Conservation (phyloP, 2,329 filamentous ascomycete species). For the Ophiosphaerella herpotricha region DNA sequence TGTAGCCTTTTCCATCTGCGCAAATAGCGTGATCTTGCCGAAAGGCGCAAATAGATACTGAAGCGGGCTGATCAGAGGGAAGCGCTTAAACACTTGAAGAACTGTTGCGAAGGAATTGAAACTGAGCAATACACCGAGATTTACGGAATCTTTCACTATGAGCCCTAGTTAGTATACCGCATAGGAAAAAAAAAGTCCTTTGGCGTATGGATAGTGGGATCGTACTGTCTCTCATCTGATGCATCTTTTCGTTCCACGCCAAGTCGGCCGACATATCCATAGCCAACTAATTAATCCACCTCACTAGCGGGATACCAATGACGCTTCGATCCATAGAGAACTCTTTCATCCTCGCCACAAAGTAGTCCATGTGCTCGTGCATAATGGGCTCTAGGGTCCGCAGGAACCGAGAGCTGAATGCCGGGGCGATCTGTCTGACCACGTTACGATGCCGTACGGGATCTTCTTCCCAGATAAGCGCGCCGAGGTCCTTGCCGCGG, state of each 20-base stretch:
- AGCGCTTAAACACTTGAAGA: constrained; percentile 5
- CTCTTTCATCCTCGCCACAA: constrained; percentile 6
- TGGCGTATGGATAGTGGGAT: no score
- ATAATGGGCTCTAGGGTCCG: constrained; percentile 4
- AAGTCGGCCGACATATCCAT: constrained; percentile 11
- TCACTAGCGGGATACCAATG: constrained; percentile 1
- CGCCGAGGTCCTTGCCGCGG: no score
- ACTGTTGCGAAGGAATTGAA: constrained; percentile 9
- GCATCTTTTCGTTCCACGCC: constrained; percentile 8
- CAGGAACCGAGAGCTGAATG: constrained; percentile 7
- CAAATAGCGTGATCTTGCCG: constrained; percentile 10
- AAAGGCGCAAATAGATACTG: constrained; percentile 10
- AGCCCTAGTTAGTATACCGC: no score
- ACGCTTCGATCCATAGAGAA: background rate
- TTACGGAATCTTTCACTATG: constrained; percentile 3
- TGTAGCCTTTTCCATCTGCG: constrained; percentile 11
- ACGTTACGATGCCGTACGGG: background rate
- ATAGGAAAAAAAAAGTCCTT: no score
- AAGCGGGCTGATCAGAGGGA: constrained; percentile 9
- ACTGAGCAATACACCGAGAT: constrained; percentile 4
- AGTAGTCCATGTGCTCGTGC: constrained; percentile 9
- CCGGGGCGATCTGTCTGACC: constrained; percentile 8
- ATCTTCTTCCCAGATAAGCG: no score
- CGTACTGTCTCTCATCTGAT: constrained; percentile 4
- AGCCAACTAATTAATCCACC: constrained; percentile 9